Base-by-base conservation (phyloP, 768 basidiomycete genomes). In the Crassisporium funariophilum region DNA sequence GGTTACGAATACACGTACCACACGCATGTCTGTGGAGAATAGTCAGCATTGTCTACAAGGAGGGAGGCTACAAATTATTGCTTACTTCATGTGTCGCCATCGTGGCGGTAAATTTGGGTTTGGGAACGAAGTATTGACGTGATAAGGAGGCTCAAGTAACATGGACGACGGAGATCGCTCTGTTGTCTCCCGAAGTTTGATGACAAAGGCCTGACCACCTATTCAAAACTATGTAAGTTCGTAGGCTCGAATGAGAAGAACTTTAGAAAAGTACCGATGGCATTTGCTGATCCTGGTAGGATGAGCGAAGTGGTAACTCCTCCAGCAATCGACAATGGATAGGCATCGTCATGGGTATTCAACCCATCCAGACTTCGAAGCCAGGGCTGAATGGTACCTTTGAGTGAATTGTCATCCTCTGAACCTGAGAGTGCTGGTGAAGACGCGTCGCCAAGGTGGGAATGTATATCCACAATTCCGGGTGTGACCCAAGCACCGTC, bases 1-100 rank as follows among this genome's bases (percentile, higher is more conserved):
- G 15, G 7, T 4, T 31, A 35, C 27, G n/a, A 27, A 33, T 11
- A 35, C 16, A 65, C 78, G 23, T 65, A 80, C 80, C 79, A 53
- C 80, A 82, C 22, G 79, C 78, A 58, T 82, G 79, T 54, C 80
- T 81, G 50, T 0, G 39, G 34, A 19, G n/a, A 20, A 35, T 37
- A 33, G 42, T 3, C 51, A 42, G 31, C 8, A 35, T 22, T 19
- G 20, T 4, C 12, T 5, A 45, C 19, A 24, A 37, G 21, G 25
- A 9, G 7, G 22, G 23, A 40, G 19, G 35, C 4, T n/a, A 19
- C 3, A 41, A 37, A 34, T 3, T 5, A 27, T 29, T 13, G 39
- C 76, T 58, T 52, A 82, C 82, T 91, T 91, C 70, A 92, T 85
- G 60, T 91, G 84, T 46, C 89, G 73, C 83, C 85, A 89, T 22